These are phyloP conservation scores for Penicillium sp. DNA, from an alignment of 2,329 filamentous ascomycete genomes.

Conservation along the genomic window DNA sequence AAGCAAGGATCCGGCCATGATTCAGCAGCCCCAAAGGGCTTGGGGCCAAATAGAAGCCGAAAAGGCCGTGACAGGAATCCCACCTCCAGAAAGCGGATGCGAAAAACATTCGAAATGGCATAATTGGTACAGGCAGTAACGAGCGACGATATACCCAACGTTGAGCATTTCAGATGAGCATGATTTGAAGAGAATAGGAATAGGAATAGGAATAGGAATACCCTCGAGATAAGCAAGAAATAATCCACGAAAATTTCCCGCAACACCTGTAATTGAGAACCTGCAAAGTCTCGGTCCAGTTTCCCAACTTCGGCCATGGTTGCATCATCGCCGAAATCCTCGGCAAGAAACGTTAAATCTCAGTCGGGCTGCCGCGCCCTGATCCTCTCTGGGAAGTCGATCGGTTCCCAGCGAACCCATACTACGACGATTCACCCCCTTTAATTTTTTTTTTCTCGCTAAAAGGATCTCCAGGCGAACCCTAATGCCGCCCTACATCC, in stretches of 20 bases:
- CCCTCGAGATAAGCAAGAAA: not conserved
- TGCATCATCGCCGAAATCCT: constrained; percentile 8
- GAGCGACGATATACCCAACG: not conserved
- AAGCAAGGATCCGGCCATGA: not conserved
- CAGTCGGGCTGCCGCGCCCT: not conserved
- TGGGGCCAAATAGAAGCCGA: not conserved
- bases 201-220: not conserved
- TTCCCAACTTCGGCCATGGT: constrained; percentile 8
- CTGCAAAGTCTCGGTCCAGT: constrained; percentile 16
- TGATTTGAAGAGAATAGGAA: not conserved
- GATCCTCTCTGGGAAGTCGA: not conserved
- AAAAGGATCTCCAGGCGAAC: not conserved
- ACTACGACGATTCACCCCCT: too few relatives aligned
- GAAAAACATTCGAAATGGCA: not conserved
- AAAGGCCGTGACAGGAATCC: not conserved
- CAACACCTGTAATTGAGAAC: not conserved
- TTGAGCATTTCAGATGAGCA: not conserved
- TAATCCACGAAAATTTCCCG: not conserved
- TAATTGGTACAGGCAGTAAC: not conserved
- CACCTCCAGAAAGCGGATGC: not conserved
- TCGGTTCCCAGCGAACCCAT: not conserved
- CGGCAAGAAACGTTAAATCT: not conserved
- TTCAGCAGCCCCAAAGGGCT: not conserved
- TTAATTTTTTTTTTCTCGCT: too few relatives aligned
- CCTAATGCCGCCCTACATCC: not conserved